Conservation (phyloP, 2,329 filamentous ascomycete genomes). For the Aspergillus flavus region DNA sequence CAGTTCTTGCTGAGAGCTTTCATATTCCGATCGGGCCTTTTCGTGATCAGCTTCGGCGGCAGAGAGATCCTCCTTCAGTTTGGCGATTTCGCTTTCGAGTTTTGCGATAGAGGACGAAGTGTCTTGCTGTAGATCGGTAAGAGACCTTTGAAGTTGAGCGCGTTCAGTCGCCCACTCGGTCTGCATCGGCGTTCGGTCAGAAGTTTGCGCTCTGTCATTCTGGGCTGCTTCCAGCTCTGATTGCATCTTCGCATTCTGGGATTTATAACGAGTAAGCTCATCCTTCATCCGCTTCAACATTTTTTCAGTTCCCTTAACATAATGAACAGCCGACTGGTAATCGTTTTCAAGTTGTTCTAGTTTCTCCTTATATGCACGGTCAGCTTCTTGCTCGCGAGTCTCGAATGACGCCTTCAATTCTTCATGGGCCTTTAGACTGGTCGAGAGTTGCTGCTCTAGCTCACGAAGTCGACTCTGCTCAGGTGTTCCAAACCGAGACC, state of each 20-base stretch:
- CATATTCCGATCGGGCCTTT: conserved; percentile 58
- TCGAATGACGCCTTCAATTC: conserved; percentile 80
- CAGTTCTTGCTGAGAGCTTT: conserved; percentile 61
- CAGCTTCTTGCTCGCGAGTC: conserved; percentile 80
- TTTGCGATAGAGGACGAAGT: conserved; percentile 66
- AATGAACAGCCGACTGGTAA: conserved; percentile 96
- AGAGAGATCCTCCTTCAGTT: conserved; percentile 70
- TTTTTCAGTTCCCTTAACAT: conserved; percentile 97
- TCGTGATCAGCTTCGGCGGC: conserved; percentile 70
- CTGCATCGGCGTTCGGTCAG: conserved; percentile 47
- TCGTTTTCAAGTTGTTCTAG: conserved; percentile 92
- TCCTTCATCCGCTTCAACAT: conserved; percentile 99
- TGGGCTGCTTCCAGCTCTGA: conserved; percentile 72
- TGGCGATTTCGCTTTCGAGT: conserved; percentile 71
- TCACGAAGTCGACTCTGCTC: conserved; percentile 79
- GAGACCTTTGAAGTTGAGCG: conserved; percentile 65
- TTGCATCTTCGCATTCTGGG: conserved; percentile 80
- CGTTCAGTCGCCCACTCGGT: conserved; percentile 77
- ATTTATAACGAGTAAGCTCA: conserved; percentile 89
- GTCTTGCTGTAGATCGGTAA: conserved; percentile 70
- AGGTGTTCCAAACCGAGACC: conserved; percentile 73
- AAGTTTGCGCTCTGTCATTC: conserved; percentile 53
- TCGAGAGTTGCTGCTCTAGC: conserved; percentile 83
- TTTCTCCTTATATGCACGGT: conserved; percentile 87
- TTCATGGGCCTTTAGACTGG: conserved; percentile 76